A percentile compares a stretch with the other conserved stretches of the same genome.
Conservation (phyloP, 139 green algal species). For the Tetradesmus obliquus region DNA sequence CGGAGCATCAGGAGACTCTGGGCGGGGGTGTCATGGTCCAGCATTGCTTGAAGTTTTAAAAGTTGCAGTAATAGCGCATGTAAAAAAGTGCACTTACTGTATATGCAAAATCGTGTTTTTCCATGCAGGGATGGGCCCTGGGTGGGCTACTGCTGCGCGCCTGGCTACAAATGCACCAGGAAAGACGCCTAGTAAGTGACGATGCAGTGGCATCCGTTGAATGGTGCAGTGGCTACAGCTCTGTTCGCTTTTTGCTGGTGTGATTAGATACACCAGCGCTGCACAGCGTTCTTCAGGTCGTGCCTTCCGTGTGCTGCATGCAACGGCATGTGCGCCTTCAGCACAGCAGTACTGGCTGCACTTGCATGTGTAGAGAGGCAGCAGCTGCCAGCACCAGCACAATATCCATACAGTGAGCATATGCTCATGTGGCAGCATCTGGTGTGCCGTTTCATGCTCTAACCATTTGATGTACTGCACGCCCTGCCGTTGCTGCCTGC, state of each 20-base stretch:
- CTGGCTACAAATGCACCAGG: constrained; percentile 13
- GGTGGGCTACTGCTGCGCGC: background rate
- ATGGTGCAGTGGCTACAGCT: background rate
- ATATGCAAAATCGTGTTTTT: too few relatives aligned
- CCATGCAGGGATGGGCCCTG: constrained; percentile 8
- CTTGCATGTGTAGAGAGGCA: background rate
- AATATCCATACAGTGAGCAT: background rate
- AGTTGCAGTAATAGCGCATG: too few relatives aligned
- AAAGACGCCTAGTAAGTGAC: constrained; percentile 20
- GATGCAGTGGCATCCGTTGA: background rate
- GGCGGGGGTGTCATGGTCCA: too few relatives aligned
- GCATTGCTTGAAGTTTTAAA: too few relatives aligned
- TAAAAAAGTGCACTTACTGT: too few relatives aligned
- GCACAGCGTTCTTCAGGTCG: background rate
- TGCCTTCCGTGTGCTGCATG: background rate
- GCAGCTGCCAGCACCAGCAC: background rate
- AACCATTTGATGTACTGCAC: background rate
- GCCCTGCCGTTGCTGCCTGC: background rate
- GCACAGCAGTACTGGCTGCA: background rate
- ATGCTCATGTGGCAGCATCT: background rate
- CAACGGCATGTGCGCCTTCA: background rate
- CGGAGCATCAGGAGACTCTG: too few relatives aligned
- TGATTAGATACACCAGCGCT: background rate
- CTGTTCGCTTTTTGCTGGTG: background rate
- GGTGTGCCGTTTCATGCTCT: background rate